Base-by-base conservation (phyloP, 805 yeast genomes). In the Candida tibetensis region DNA sequence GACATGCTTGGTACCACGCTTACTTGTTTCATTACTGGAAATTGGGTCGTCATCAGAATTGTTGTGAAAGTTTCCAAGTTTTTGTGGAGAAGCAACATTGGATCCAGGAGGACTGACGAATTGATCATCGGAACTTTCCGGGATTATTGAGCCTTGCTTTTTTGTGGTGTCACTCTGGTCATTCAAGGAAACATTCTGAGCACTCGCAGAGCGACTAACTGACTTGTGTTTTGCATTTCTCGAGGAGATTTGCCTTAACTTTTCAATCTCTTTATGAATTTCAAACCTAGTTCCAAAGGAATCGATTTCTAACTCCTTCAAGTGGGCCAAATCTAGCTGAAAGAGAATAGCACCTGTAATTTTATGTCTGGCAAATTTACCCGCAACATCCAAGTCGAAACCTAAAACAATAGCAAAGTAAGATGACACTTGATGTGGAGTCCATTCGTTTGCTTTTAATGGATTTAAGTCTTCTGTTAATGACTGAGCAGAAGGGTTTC, bases 281-380 rank as follows among this genome's bases (percentile, higher is more conserved):
- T 90, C 96, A 62, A 89, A 93, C 46, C 99, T 75, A 0, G 96
- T 90, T 18, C 99, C 99, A 66, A 93, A 93, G 3, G 95, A 85
- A 34, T 79, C 73, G 36, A 93, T 91, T 40, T 90, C 99, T 41
- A 93, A 69, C 60, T 93, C 99, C 58, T 91, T 93, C 52, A 93
- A 72, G 52, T 85, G 85, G 1, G 87, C 75, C 44, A 91, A 71
- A 53, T 91, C 97, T 45, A 93, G 71, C 60, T 90, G 95, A 37
- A 93, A 69, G 31, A 93, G 63, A 37, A 93, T 91, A 4, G 79
- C 67, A 19, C 99, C 99, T 1, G 90, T 82, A 42, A 93, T 88
- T 51, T 89, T 88, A 62, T 93, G 98, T 49, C 81, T 77, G 4
- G 82, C 79, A 60, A 93, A 93, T 52, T 85, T 81, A 1, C 84